Base-by-base conservation (phyloP, 768 basidiomycete species). In the Lentinula raphanica region DNA sequence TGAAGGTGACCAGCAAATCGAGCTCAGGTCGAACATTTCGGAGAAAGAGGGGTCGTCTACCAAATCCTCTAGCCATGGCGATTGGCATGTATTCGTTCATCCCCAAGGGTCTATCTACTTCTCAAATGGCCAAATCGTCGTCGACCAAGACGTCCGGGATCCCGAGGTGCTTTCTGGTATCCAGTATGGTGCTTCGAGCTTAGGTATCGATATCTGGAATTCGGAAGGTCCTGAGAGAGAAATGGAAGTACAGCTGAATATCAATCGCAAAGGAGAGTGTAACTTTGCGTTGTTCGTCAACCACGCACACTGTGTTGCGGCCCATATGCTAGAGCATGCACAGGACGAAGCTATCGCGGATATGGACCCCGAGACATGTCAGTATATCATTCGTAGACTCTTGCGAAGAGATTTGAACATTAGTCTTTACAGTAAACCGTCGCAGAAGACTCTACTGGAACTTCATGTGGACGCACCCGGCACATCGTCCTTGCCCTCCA, bases 71-170 rank as follows among this genome's bases (percentile, higher is more conserved):
- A 2, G 8, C 21, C 61, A 68, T 1, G 54, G 65, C 6, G 70
- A 64, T 9, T 81, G 80, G 80, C 67, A 62, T 5, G 63, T 74
- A 12, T 75, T 76, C 56, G 70, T 75, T 21, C 80, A 82, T 46
- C 69, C 68, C 21, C 66, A 79, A 72, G 81, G 82, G 25, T 82
- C 76, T 72, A 64, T 82, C 12, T 83, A 84, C 64, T 83, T 81
- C 65, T 67, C 69, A 59, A 77, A 79, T 60, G 61, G 69, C 5
- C 57, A 62, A 8, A 62, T 72, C n/a, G 72, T 81, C 27, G 76
- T 78, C 27, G 79, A 81, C 61, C 79, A 81, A 54, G 81, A 84
- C 60, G 70, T 83, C 28, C 75, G 80, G 11, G 59, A 68, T n/a
- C 73, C 71, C 5, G 40, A 29, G 25, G 21, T 29, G 11, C 54